phyloP scores from a whole-genome alignment of 2,329 filamentous ascomycete species.

The Stachybotrys chlorohalonatus region DNA sequence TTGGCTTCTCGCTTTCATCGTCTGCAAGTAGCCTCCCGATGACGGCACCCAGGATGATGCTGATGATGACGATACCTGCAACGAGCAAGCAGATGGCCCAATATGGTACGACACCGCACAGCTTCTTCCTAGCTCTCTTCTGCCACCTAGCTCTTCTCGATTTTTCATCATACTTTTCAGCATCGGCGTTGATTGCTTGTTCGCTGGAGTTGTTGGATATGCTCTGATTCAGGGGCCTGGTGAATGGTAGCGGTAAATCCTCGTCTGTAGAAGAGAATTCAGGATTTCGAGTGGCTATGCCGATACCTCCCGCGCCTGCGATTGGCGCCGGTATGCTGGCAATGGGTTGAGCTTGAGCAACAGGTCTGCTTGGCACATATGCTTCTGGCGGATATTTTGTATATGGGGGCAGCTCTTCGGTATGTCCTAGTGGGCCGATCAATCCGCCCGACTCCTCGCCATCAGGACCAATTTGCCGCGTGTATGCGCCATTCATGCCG shows the following conservation, averaged over 20 bases:
- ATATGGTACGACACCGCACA: constrained; percentile 51
- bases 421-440: constrained; percentile 79
- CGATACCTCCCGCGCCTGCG: constrained; percentile 52
- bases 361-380: constrained; percentile 24
- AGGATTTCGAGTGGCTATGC: constrained; percentile 51
- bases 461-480: constrained; percentile 64
- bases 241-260: constrained; percentile 40
- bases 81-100: constrained; percentile 49
- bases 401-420: constrained; percentile 87
- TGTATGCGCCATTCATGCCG: constrained; percentile 56
- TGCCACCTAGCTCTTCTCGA: constrained; percentile 40
- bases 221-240: constrained; percentile 43
- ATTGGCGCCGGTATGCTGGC: constrained; percentile 18
- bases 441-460: constrained; percentile 83
- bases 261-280: constrained; percentile 51
- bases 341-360: constrained; percentile 1
- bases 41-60: constrained; percentile 47
- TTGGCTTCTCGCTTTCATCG: neutral
- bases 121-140: constrained; percentile 39
- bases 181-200: constrained; percentile 45
- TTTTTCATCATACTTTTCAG: constrained; percentile 38
- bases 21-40: constrained; percentile 4
- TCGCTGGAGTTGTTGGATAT: constrained; percentile 37
- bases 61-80: constrained; percentile 41
- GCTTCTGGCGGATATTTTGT: constrained; percentile 76